Base-by-base conservation (phyloP, 345 rosid genomes). In the Eutrema japonicum region DNA sequence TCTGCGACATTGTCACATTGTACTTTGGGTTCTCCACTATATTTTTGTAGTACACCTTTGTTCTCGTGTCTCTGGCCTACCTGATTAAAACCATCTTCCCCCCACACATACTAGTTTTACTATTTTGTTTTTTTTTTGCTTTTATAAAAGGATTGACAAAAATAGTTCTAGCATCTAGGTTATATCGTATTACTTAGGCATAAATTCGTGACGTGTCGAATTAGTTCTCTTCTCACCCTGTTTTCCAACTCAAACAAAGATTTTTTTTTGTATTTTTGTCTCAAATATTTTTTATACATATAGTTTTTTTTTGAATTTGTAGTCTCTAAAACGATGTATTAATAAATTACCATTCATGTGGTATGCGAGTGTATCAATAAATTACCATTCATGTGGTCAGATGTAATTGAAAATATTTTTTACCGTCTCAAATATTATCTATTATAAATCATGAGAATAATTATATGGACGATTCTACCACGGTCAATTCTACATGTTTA, bases 11-110 rank as follows among this genome's bases (percentile, higher is more conserved):
- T 16, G 16, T 16, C 16, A 43, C 74, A 61, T 7, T 75, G 74
- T 36, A 62, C 79, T 36, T n/a, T 46, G 37, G 74, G 62, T 69
- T 62, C 74, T 61, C 68, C 70, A 37, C 65, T 62, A 76, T 52
- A 29, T 13, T 51, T 49, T 62, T 37, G 70, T 62, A 53, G 36
- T 53, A 62, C 69, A 75, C 43, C 12, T 75, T 68, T 68, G 74
- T 54, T 54, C 56, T 68, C 42, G 50, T 58, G 14, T 46, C 26
- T 13, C 41, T 60, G 32, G 53, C 63, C 5, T 42, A 51, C 35
- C 66, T n/a, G 55, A 75, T 59, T 66, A 38, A 35, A 10, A 36
- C 68, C 42, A 22, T 63, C 38, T 53, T 36, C 22, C 22, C 22
- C 68, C 60, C 43, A 49, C 29, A 37, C 30, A 45, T 18, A 16